phyloP scores from a whole-genome alignment of 805 yeast genomes.

The Wickerhamiella bombiphila region DNA sequence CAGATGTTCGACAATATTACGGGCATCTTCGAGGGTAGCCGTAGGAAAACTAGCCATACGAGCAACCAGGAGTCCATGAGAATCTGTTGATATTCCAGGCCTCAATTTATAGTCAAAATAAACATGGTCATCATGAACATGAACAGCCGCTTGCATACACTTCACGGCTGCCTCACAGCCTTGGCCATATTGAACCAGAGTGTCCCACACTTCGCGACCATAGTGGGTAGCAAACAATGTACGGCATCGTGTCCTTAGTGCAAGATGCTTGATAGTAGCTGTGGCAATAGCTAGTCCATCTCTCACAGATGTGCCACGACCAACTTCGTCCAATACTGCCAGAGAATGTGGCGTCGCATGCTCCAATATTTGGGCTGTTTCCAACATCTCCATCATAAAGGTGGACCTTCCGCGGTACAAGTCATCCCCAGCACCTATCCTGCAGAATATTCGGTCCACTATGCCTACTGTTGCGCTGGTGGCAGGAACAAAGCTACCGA shows the following conservation, averaged over 20 bases:
- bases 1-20: neutral
- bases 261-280: constrained; percentile 49
- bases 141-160: constrained; percentile 11
- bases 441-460: constrained; percentile 63
- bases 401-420: constrained; percentile 69
- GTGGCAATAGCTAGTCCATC: constrained; percentile 81
- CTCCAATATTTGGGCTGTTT: constrained; percentile 53
- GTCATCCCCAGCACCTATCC: constrained; percentile 72
- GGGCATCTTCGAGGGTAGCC: constrained; percentile 41
- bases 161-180: constrained; percentile 9
- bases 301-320: constrained; percentile 72
- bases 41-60: constrained; percentile 64
- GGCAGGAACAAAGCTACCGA: constrained; percentile 68
- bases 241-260: constrained; percentile 43
- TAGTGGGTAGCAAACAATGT: constrained; percentile 86
- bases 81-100: constrained; percentile 56
- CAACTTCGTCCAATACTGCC: constrained; percentile 76
- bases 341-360: constrained; percentile 54
- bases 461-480: constrained; percentile 44
- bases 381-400: constrained; percentile 86
- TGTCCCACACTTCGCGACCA: constrained; percentile 36
- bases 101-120: constrained; percentile 38
- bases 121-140: constrained; percentile 12
- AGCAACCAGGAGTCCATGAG: constrained; percentile 69
- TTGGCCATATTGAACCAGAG: constrained; percentile 23